phyloP scores from a whole-genome alignment of 768 basidiomycete genomes.

The Trametes maxima region DNA sequence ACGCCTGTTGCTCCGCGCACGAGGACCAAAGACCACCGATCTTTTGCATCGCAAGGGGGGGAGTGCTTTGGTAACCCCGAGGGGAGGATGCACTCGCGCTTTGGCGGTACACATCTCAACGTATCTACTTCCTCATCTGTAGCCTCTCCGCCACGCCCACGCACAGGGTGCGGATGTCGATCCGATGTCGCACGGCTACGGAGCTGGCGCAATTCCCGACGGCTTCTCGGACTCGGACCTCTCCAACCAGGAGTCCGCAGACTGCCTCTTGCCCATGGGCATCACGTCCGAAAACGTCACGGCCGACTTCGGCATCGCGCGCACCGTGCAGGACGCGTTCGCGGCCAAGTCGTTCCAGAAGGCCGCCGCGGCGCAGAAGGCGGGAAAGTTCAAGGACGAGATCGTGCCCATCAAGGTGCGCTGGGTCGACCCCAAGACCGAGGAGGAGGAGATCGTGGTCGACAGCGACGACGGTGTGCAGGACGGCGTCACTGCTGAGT shows the following conservation, averaged over 20 bases:
- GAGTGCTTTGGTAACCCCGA: too few species aligned
- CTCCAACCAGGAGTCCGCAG: slow-evolving; percentile 66
- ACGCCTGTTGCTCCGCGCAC: too few species aligned
- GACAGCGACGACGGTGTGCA: slow-evolving; percentile 86
- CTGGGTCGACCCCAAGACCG: slow-evolving; percentile 72
- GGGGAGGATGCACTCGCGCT: too few species aligned
- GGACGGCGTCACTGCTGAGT: slow-evolving; percentile 80
- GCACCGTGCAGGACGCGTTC: slow-evolving; percentile 81
- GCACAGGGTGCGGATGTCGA: slow-evolving; percentile 90
- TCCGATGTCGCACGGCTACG: slow-evolving; percentile 84
- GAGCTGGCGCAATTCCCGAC: slow-evolving; percentile 55
- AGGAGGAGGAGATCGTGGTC: slow-evolving; percentile 70
- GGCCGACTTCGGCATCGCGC: slow-evolving; percentile 69
- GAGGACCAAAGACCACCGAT: too few species aligned
- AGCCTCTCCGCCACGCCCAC: too few species aligned
- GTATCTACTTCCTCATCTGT: too few species aligned
- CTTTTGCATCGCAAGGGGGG: too few species aligned
- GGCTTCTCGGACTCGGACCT: slow-evolving; percentile 68
- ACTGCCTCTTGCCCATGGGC: slow-evolving; percentile 89
- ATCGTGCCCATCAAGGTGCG: slow-evolving; percentile 80
- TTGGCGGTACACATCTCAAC: too few species aligned
- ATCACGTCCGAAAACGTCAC: slow-evolving; percentile 96
- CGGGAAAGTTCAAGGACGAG: slow-evolving; percentile 80
- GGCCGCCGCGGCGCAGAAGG: slow-evolving; percentile 77
- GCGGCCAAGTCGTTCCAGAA: slow-evolving; percentile 85